Percentiles rank a stretch among this genome's conserved stretches.
Conservation (phyloP, 495 filamentous ascomycete species). For the Melanomma pulvis-pyrius region DNA sequence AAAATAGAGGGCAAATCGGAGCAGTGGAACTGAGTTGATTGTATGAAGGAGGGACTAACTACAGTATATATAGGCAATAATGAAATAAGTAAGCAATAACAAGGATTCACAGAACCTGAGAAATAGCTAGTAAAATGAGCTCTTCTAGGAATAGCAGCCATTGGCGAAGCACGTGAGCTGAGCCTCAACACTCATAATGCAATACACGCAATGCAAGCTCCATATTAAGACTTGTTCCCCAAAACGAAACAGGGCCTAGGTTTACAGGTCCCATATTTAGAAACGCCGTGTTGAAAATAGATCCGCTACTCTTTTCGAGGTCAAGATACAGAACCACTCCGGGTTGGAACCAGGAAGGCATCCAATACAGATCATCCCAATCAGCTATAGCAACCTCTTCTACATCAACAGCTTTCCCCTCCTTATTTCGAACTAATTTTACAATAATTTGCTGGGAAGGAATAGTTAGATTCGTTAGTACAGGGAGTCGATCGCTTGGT, state of each 20-base stretch:
- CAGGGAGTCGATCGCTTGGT: neutral
- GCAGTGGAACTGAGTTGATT: too few relatives aligned
- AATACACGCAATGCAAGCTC: too few relatives aligned
- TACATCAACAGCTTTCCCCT: constrained; percentile 5
- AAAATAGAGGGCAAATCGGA: too few relatives aligned
- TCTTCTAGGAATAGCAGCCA: too few relatives aligned
- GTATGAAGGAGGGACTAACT: too few relatives aligned
- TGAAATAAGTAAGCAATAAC: too few relatives aligned
- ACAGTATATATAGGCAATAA: too few relatives aligned
- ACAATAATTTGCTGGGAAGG: neutral
- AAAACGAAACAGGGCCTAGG: neutral
- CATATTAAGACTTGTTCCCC: neutral
- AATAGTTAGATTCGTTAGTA: neutral
- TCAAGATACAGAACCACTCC: neutral
- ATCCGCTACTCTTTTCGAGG: neutral
- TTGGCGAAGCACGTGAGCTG: too few relatives aligned
- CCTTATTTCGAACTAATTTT: neutral
- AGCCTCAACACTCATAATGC: too few relatives aligned
- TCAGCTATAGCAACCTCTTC: constrained; percentile 1
- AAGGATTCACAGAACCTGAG: too few relatives aligned
- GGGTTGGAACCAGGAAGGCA: constrained; percentile 1
- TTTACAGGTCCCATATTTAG: neutral
- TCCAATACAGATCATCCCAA: neutral
- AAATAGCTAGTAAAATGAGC: too few relatives aligned
- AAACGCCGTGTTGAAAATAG: neutral